These are phyloP conservation scores for Strobilomyces dryophilus DNA, from an alignment of 768 basidiomycete genomes.

Conservation along the genomic window DNA sequence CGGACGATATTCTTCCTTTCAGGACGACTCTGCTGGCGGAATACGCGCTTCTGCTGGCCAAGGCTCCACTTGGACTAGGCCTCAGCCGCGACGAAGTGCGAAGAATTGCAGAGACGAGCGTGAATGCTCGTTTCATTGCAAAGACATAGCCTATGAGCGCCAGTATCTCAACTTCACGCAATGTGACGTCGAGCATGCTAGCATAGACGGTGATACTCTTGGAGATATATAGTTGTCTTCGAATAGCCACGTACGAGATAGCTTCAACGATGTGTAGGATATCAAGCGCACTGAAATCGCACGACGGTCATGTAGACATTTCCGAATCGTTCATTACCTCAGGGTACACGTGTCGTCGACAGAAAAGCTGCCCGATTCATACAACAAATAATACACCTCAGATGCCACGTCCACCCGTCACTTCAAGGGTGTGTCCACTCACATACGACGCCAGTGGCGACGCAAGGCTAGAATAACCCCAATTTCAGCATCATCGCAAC, in stretches of 20 bases:
- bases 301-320: no score
- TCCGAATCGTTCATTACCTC: no score
- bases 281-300: no score
- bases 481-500: constrained; percentile 3
- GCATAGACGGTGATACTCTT: background rate
- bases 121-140: constrained; percentile 35
- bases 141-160: background rate
- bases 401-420: constrained; percentile 78
- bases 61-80: constrained; percentile 68
- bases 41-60: constrained; percentile 75
- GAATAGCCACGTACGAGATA: no score
- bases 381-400: constrained; percentile 24
- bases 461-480: constrained; percentile 48
- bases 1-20: constrained; percentile 80
- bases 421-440: constrained; percentile 78
- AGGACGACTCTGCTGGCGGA: constrained; percentile 42
- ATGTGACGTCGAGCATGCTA: background rate
- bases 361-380: background rate
- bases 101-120: constrained; percentile 56
- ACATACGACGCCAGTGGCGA: constrained; percentile 80
- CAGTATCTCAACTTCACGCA: background rate
- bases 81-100: constrained; percentile 54
- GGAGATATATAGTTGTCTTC: background rate
- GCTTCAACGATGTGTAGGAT: no score
- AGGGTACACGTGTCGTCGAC: background rate